Conservation (phyloP, 345 rosid genomes). For the Excoecaria cochinchinensis region DNA sequence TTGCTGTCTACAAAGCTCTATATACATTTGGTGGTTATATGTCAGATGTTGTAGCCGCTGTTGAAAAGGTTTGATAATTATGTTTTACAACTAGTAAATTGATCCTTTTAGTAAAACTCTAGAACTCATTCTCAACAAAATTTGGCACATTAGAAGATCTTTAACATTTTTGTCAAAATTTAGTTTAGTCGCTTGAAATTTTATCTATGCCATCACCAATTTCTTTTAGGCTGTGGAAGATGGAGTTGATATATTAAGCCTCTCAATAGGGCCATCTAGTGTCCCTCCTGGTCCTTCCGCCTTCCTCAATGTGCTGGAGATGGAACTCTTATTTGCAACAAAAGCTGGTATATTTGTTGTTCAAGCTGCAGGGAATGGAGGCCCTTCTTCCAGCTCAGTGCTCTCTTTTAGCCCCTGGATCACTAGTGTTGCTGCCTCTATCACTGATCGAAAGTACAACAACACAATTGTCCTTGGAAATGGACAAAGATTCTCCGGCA, state of each 20-base stretch:
- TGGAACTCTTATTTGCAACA: slow-evolving; percentile 47
- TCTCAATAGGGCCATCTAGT: slow-evolving; percentile 42
- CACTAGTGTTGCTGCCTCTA: slow-evolving; percentile 46
- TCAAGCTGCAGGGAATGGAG: slow-evolving; percentile 55
- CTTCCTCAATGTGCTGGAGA: slow-evolving; percentile 42
- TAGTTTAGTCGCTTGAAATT: background rate
- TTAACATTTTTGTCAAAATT: background rate
- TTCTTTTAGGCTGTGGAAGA: slow-evolving; percentile 48
- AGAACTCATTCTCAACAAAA: background rate
- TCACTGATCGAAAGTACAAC: slow-evolving; percentile 44
- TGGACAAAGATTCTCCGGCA: slow-evolving; percentile 39
- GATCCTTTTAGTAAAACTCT: background rate
- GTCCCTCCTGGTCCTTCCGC: slow-evolving; percentile 48
- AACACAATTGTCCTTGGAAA: slow-evolving; percentile 35
- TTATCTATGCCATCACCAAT: background rate
- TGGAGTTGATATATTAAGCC: slow-evolving; percentile 46
- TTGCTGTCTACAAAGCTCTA: slow-evolving; percentile 52
- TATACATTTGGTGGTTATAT: slow-evolving; percentile 48
- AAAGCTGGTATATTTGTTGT: slow-evolving; percentile 47
- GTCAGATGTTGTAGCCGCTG: slow-evolving; percentile 54
- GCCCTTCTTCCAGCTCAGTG: slow-evolving; percentile 48
- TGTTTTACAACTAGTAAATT: background rate
- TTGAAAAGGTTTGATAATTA: slow-evolving; percentile 43
- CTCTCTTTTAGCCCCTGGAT: slow-evolving; percentile 57
- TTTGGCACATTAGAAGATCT: background rate